Evolutionary conservation across 1,284 basidiomycete species (phyloP), one percentile per base, ranked within the genome.

Genomic region (Hypsizygus ulmarius): DNA sequence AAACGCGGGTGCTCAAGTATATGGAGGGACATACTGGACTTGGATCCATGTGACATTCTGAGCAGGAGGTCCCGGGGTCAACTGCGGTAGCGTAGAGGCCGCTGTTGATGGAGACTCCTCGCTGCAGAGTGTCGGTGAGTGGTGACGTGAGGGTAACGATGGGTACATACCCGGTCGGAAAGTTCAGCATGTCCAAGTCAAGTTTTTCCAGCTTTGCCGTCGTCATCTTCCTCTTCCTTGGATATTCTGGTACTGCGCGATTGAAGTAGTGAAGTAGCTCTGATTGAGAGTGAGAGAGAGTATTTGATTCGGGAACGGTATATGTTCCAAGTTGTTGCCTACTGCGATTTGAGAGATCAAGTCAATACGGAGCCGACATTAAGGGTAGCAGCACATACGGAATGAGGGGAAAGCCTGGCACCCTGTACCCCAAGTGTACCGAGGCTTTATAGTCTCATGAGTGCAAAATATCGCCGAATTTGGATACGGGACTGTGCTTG

Each of bases 371-470:
- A 41, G 36, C 40, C 45, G 42, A 35, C 10, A 19, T 19, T 15
- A 27, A 29, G 5, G 21, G 21, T 34, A 7, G 38, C 16, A 16
- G 15, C 25, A 55, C 54, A 28, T 53, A 54, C 50, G n/a, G 37
- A 38, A 43, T 30, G 35, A 38, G 49, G 14, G 43, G 10, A n/a
- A 43, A 10, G 30, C 39, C 16, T 45, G 28, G 16, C 30, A 36
- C 5, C 42, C 32, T 48, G 36, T 45, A 33, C 41, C 30, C 41
- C 40, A 39, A 21, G 19, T 40, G 16, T 9, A 37, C 39, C 30
- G 43, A 48, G 40, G 12, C 45, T 45, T 55, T 57, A 57, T 47
- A 54, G 48, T 30, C 32, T 19, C 55, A 57, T 57, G 48, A 34
- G 40, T n/a, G 18, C 45, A 25, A 19, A 11, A 4, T 45, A 36